These are phyloP conservation scores for Septoria linicola DNA, from an alignment of 2,329 filamentous ascomycete genomes.

Conservation along the genomic window DNA sequence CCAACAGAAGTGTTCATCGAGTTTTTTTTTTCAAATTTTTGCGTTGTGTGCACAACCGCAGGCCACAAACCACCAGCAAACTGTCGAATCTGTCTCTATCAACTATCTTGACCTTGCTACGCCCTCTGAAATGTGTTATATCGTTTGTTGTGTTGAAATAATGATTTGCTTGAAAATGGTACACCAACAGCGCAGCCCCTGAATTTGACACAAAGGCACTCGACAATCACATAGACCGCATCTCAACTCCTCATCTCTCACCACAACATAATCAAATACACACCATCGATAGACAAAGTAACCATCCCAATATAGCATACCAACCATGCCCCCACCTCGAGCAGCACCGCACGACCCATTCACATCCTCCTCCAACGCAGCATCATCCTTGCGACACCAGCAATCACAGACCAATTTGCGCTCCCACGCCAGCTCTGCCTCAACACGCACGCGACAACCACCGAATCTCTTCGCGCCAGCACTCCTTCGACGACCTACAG, in stretches of 20 bases:
- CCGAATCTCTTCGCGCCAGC: constrained; percentile 32
- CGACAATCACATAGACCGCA: no score
- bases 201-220: no score
- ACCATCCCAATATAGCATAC: neutral
- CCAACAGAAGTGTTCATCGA: neutral
- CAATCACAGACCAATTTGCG: constrained; percentile 29
- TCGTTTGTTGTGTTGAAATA: no score
- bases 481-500: constrained; percentile 28
- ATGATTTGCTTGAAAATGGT: no score
- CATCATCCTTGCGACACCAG: constrained; percentile 25
- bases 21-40: neutral
- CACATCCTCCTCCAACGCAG: constrained; percentile 22
- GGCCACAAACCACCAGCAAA: neutral
- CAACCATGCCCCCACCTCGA: neutral
- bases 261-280: no score
- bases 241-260: no score
- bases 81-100: no score
- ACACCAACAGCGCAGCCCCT: no score
- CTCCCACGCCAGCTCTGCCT: constrained; percentile 25
- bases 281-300: no score
- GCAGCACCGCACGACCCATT: constrained; percentile 30
- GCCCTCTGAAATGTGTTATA: no score
- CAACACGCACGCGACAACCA: constrained; percentile 29
- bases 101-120: no score
- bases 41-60: neutral